Conservation (phyloP, 2,329 filamentous ascomycete species). For the Chaetomiaceae sp. region DNA sequence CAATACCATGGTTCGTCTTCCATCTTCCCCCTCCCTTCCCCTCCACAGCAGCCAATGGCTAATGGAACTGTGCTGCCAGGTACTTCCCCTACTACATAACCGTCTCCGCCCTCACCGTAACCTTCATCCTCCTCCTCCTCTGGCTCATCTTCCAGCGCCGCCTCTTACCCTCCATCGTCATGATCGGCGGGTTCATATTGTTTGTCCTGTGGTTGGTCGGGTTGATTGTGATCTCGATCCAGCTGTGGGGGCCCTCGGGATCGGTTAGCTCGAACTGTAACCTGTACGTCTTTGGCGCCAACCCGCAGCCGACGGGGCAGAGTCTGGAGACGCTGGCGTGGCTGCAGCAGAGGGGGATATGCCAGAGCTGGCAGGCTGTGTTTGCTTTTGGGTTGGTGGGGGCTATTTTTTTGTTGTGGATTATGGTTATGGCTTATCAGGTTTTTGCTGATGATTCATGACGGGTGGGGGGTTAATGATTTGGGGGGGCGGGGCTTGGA, state of each 20-base stretch:
- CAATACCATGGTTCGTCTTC: slow-evolving; percentile 54
- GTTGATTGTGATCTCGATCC: slow-evolving; percentile 56
- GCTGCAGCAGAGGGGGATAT: slow-evolving; percentile 60
- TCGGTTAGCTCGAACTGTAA: slow-evolving; percentile 58
- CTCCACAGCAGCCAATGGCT: background rate
- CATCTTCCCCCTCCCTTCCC: background rate
- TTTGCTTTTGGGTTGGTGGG: slow-evolving; percentile 61
- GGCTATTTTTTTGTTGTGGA: slow-evolving; percentile 59
- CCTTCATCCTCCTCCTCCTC: slow-evolving; percentile 63
- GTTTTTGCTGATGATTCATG: slow-evolving; percentile 46
- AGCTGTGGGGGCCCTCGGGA: slow-evolving; percentile 59
- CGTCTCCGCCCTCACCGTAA: slow-evolving; percentile 53
- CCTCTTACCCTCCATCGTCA: slow-evolving; percentile 57
- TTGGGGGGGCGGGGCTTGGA: background rate
- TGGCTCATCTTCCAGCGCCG: slow-evolving; percentile 58
- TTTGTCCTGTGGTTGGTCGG: slow-evolving; percentile 66
- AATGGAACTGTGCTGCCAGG: no score
- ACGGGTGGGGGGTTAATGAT: background rate
- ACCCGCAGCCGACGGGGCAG: slow-evolving; percentile 45
- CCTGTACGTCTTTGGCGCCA: slow-evolving; percentile 47
- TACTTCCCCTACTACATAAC: slow-evolving; percentile 66
- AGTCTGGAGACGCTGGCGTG: slow-evolving; percentile 56
- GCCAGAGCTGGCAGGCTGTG: slow-evolving; percentile 60
- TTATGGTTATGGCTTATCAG: slow-evolving; percentile 64
- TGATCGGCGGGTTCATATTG: slow-evolving; percentile 61